Evolutionary conservation across 139 green algal genomes (phyloP), one percentile per base, ranked within the genome.

Genomic region (Astrephomene gubernaculifera): DNA sequence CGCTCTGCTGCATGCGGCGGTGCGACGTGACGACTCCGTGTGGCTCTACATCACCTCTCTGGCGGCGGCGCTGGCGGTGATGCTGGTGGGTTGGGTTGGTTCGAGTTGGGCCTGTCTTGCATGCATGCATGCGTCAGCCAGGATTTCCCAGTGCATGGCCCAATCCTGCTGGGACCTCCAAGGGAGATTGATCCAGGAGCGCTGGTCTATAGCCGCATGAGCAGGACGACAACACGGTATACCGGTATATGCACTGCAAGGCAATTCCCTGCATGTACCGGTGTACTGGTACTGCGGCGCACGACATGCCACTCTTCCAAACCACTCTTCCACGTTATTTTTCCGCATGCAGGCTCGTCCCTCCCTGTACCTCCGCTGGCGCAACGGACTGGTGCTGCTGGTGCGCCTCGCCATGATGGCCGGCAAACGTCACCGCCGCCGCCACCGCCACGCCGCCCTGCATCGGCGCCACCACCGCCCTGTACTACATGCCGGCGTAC

Each of bases 401-500:
- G 39, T 82, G 19, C 74, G 74, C 4, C 7, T 39, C 6, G 36
- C 27, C 36, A 82, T 82, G 74, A 82, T 82, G 74, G 27, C 2
- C 25, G 74, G 74, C 53, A 82, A 24, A 82, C 74, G 12, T 57
- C 17, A 54, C 74, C 5, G 74, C 74, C 17, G 54, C 36, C 7
- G 10, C 2, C 0, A 19, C 53, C 3, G 74, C 74, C 3, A 3
- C 54, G 54, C 74, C 74, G 19, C 2, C 52, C 36, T 82, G 74
- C 74, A 17, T 82, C 25, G 54, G 54, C 25, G 74, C 54, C 36
- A 82, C 74, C 53, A 82, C 74, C 22, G 54, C 54, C 14, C 54
- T 82, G 3, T 82, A 82, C 74, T 82, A 82, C 74, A 24, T 82
- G 38, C 74, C 74, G 19, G 27, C 54, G 17, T 82, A 71, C 74